Percentiles rank a stretch among this genome's conserved stretches.
phyloP scores from a whole-genome alignment of 1,139 yeast genomes.

The Geotrichum candidum region DNA sequence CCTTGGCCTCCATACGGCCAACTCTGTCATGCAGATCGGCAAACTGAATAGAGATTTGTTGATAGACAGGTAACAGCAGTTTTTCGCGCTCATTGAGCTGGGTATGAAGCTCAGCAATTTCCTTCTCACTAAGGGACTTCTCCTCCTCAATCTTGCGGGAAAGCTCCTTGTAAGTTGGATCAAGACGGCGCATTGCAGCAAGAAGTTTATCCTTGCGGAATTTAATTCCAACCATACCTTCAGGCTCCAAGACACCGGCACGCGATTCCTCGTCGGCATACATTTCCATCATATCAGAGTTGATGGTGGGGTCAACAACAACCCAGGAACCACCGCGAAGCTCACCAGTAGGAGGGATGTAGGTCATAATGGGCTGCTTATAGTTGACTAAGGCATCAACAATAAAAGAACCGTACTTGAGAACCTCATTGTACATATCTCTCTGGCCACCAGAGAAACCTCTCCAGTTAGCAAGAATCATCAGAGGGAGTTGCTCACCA shows the following conservation, averaged over 20 bases:
- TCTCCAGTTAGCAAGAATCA: conserved; percentile 99
- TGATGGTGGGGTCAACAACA: conserved; percentile 97
- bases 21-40: conserved; percentile 98
- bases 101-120: conserved; percentile 57
- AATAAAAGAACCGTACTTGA: conserved; percentile 92
- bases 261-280: conserved; percentile 93
- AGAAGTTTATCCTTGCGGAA: conserved; percentile 88
- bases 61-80: conserved; percentile 75
- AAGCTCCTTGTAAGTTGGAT: conserved; percentile 63
- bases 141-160: conserved; percentile 49
- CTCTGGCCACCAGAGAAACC: conserved; percentile 99
- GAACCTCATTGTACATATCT: conserved; percentile 97
- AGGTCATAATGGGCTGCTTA: conserved; percentile 93
- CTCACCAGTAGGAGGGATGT: conserved; percentile 97
- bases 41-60: conserved; percentile 89
- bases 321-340: conserved; percentile 99
- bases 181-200: conserved; percentile 86
- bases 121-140: conserved; percentile 54
- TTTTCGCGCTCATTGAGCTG: conserved; percentile 75
- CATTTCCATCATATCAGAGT: conserved; percentile 98
- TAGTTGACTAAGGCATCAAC: conserved; percentile 95
- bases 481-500: conserved; percentile 95
- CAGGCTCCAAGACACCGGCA: conserved; percentile 98
- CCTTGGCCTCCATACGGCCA: conserved; percentile 95
- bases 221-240: conserved; percentile 98